Percentiles rank a stretch among this genome's conserved stretches.
phyloP scores from a whole-genome alignment of 1,139 yeast species.

The Candida sanyaensis region DNA sequence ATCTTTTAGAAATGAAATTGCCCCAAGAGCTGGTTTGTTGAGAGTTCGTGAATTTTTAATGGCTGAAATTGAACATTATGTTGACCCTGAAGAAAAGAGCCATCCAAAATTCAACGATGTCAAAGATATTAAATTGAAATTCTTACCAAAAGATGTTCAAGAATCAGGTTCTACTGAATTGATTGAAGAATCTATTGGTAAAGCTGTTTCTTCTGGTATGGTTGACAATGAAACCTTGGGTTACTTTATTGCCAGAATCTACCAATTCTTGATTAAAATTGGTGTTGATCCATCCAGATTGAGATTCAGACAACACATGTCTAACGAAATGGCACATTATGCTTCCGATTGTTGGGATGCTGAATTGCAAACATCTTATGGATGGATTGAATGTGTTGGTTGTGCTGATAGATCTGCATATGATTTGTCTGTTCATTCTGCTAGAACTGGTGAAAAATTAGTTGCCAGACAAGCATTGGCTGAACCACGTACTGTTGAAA shows the following conservation, averaged over 20 bases:
- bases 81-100: constrained; percentile 84
- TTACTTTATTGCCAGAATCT: constrained; percentile 93
- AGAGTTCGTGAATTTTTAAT: constrained; percentile 98
- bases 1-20: constrained; percentile 97
- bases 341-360: constrained; percentile 99
- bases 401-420: constrained; percentile 99
- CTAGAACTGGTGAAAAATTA: constrained; percentile 91
- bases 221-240: constrained; percentile 97
- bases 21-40: constrained; percentile 95
- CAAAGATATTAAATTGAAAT: constrained; percentile 67
- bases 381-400: constrained; percentile 99
- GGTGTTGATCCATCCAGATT: constrained; percentile 85
- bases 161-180: constrained; percentile 78
- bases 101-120: constrained; percentile 83
- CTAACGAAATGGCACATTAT: constrained; percentile 99
- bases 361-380: constrained; percentile 91
- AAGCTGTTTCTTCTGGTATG: constrained; percentile 85
- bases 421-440: constrained; percentile 93
- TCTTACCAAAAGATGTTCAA: constrained; percentile 86
- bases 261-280: constrained; percentile 77
- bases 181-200: constrained; percentile 71
- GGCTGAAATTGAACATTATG: constrained; percentile 99
- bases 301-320: constrained; percentile 98
- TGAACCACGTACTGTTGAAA: constrained; percentile 80
- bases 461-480: constrained; percentile 90